A percentile compares a stretch with the other conserved stretches of the same genome.
These are phyloP conservation scores for Solanum piurae DNA, from an alignment of 257 asterid species.

Conservation along the genomic window DNA sequence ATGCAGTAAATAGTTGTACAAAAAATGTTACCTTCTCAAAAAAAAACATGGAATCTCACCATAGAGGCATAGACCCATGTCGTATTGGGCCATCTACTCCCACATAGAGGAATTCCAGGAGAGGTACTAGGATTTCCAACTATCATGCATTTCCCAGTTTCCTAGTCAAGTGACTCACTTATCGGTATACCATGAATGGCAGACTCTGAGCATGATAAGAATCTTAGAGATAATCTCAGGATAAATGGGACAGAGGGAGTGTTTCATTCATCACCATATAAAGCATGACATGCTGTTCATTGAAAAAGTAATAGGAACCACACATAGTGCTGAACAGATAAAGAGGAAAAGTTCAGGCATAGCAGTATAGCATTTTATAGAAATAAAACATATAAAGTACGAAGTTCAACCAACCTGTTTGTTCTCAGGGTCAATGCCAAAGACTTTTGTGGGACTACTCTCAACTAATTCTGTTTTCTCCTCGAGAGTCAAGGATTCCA, in stretches of 20 bases:
- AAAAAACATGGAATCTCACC: background rate
- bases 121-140: background rate
- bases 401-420: slow-evolving; percentile 42
- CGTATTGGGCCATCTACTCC: background rate
- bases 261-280: background rate
- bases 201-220: background rate
- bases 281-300: background rate
- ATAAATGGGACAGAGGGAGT: background rate
- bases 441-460: slow-evolving; percentile 93
- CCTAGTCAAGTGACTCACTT: background rate
- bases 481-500: slow-evolving; percentile 57
- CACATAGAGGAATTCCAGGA: background rate
- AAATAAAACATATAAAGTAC: background rate
- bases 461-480: slow-evolving; percentile 67
- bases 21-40: too few relatives aligned
- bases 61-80: background rate
- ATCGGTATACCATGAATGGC: background rate
- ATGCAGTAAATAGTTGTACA: too few relatives aligned
- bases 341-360: background rate
- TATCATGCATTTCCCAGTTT: background rate
- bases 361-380: background rate
- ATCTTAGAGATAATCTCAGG: background rate
- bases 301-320: background rate
- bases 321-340: background rate
- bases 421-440: slow-evolving; percentile 48